A percentile compares a stretch with the other conserved stretches of the same genome.
These are phyloP conservation scores for Clausena lansium DNA, from an alignment of 345 rosid species.

Conservation along the genomic window DNA sequence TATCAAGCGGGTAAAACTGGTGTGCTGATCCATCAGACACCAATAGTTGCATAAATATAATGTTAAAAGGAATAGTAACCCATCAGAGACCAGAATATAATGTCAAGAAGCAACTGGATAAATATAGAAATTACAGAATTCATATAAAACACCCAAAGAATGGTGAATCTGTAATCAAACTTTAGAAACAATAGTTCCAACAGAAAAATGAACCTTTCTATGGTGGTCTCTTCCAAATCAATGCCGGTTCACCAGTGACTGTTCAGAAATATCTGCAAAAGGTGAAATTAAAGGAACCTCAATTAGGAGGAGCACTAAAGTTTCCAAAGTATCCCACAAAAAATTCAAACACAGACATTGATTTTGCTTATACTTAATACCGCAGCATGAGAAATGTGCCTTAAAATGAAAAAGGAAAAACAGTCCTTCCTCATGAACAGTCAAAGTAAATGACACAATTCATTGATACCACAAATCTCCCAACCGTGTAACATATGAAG, in stretches of 20 bases:
- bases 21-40: background rate
- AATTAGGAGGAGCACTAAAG: background rate
- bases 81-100: background rate
- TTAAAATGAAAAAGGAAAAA: too few species aligned
- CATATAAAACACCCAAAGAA: background rate
- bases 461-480: background rate
- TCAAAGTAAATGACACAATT: background rate
- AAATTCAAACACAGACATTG: background rate
- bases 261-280: background rate
- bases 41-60: background rate
- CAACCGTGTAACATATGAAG: background rate
- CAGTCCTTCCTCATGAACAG: background rate
- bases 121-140: background rate
- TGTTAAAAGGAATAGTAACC: background rate
- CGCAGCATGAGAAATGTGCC: too few species aligned
- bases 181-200: background rate
- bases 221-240: background rate
- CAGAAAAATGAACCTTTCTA: background rate
- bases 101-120: background rate
- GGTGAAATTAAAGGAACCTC: background rate
- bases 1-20: background rate
- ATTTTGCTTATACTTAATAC: background rate
- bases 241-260: background rate
- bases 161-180: background rate
- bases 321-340: background rate